Evolutionary conservation across 2,329 filamentous ascomycete genomes (phyloP).

Genomic region (Colletotrichum coccodes): DNA sequence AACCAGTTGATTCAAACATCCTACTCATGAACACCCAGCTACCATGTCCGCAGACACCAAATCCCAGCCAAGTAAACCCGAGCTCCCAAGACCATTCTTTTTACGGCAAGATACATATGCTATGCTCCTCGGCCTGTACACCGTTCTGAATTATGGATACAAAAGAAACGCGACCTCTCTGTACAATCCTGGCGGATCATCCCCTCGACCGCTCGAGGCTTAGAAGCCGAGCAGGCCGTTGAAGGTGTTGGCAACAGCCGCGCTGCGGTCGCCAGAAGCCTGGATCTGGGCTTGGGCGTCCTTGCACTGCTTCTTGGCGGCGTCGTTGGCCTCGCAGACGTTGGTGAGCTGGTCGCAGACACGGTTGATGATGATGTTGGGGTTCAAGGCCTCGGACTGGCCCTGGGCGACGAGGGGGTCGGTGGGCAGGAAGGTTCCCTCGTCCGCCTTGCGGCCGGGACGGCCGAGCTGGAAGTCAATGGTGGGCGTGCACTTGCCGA

Average conservation of each 20-base stretch:
- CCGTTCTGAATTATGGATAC: slow-evolving; percentile 10
- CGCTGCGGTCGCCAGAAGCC: slow-evolving; percentile 59
- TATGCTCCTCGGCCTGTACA: slow-evolving; percentile 7
- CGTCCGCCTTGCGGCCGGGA: slow-evolving; percentile 56
- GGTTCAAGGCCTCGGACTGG: slow-evolving; percentile 69
- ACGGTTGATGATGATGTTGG: slow-evolving; percentile 72
- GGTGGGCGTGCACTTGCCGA: slow-evolving; percentile 59
- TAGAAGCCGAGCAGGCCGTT: slow-evolving; percentile 53
- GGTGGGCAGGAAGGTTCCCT: slow-evolving; percentile 68
- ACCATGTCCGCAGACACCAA: slow-evolving; percentile 12
- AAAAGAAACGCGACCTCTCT: neutral
- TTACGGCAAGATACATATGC: neutral
- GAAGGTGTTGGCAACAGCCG: slow-evolving; percentile 58
- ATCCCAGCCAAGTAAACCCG: slow-evolving; percentile 2
- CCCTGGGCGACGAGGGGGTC: slow-evolving; percentile 65
- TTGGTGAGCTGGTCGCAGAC: slow-evolving; percentile 71
- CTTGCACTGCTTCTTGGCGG: slow-evolving; percentile 59
- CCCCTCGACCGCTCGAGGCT: neutral
- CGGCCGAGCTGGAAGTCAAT: slow-evolving; percentile 68
- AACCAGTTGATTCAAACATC: slow-evolving; percentile 31
- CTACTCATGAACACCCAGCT: slow-evolving; percentile 24
- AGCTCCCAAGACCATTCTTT: slow-evolving; percentile 9
- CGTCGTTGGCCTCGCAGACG: slow-evolving; percentile 67
- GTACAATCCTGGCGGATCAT: neutral
- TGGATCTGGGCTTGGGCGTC: slow-evolving; percentile 60